phyloP scores from a whole-genome alignment of 2,329 filamentous ascomycete species.

The Fusarium guadeloupense region DNA sequence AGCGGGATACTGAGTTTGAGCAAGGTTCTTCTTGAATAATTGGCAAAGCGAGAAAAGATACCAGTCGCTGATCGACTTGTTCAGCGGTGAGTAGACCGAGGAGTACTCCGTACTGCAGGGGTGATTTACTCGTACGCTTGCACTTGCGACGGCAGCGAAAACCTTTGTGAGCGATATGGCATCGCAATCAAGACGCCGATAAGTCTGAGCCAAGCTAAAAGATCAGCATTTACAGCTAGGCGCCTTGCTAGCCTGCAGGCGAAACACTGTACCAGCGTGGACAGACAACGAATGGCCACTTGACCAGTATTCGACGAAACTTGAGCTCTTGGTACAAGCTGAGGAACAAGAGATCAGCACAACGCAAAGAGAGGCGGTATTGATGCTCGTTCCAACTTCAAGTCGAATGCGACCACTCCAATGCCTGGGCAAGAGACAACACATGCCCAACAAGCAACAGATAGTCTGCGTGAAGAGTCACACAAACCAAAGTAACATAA shows the following conservation, averaged over 20 bases:
- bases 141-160: not conserved
- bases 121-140: not conserved
- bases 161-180: not conserved
- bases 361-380: too few relatives aligned
- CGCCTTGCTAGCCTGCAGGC: too few relatives aligned
- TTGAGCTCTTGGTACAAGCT: not conserved
- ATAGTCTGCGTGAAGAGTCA: slow-evolving; percentile 2
- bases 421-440: slow-evolving; percentile 12
- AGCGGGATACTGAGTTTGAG: slow-evolving; percentile 5
- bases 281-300: slow-evolving; percentile 11
- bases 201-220: slow-evolving; percentile 9
- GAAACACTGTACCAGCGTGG: slow-evolving; percentile 1
- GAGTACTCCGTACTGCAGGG: slow-evolving; percentile 22
- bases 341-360: too few relatives aligned
- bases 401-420: slow-evolving; percentile 19
- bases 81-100: slow-evolving; percentile 22
- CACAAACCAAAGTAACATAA: slow-evolving; percentile 7
- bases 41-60: slow-evolving; percentile 4
- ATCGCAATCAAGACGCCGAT: not conserved
- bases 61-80: slow-evolving; percentile 4
- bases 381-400: too few relatives aligned
- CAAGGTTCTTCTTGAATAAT: slow-evolving; percentile 1
- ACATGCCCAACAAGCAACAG: slow-evolving; percentile 18
- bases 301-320: not conserved
- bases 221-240: too few relatives aligned